Base-by-base conservation (phyloP, 2,329 filamentous ascomycete genomes). In the Magnaporthiopsis incrustans region DNA sequence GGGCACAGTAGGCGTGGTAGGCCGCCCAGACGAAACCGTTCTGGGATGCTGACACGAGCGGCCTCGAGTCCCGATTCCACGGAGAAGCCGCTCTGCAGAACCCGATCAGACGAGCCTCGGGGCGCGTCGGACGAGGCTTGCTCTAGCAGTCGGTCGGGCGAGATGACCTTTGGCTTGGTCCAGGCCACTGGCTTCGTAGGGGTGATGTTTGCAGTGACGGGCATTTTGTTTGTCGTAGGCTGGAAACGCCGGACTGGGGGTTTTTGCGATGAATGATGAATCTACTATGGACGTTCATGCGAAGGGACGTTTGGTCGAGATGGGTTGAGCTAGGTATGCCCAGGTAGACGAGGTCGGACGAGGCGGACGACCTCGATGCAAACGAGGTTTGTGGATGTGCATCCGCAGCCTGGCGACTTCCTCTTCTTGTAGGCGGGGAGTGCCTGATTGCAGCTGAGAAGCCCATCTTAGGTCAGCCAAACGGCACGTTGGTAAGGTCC, bases 1-100 rank as follows among this genome's bases (percentile, higher is more conserved):
- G 76, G 7, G 72, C 59, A 65, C 73, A 74, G 66, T 79, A 80
- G 15, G 77, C 76, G 10, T 71, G 63, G 26, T 76, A 69, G 61
- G 71, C 72, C 35, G 72, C 69, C 63, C 75, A 68, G 33, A 78
- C 73, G 64, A 79, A 62, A 50, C 63, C 63, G n/a, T 64, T 64
- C n/a, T 53, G 33, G 59, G 64, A 53, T 6, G 44, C 22, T 22
- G 44, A n/a, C 18, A 53, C n/a, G 44, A 2, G 44, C 22, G 44
- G 18, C 44, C 18, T 7, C 4, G 44, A 53, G 44, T 8, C 8
- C 44, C n/a, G 18, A 22, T 3, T 22, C 44, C 8, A 7, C 10
- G 5, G 44, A 53, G 44, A 53, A 10, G 44, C 22, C 44, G 44
- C 44, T 25, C 44, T 53, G 44, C 3, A 53, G n/a, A n/a, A 53